These are phyloP conservation scores for Nakaseomyces delphensis DNA, from an alignment of 1,139 yeast genomes.

Conservation along the genomic window DNA sequence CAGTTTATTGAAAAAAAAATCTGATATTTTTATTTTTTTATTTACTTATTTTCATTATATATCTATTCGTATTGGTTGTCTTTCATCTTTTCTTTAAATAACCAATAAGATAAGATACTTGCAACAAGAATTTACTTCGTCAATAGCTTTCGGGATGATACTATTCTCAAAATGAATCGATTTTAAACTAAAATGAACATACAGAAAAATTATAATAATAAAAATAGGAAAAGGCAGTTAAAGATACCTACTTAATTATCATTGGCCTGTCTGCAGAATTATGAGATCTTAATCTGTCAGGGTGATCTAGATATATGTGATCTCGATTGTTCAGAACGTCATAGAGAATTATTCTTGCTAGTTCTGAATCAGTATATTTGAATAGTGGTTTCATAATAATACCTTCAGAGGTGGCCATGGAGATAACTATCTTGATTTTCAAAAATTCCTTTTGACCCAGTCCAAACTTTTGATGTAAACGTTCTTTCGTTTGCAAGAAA, in stretches of 20 bases:
- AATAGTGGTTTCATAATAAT: conserved; percentile 43
- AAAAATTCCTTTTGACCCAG: conserved; percentile 72
- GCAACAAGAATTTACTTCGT: too few relatives aligned
- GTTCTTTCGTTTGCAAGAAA: conserved; percentile 52
- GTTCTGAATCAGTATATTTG: conserved; percentile 31
- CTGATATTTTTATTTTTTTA: too few relatives aligned
- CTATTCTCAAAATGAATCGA: too few relatives aligned
- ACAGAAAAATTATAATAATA: too few relatives aligned
- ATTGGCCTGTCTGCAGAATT: conserved; percentile 32
- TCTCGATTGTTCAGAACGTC: conserved; percentile 46
- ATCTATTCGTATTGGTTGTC: too few relatives aligned
- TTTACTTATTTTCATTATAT: too few relatives aligned
- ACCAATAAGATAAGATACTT: too few relatives aligned
- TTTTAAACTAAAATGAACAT: too few relatives aligned
- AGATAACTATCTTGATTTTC: conserved; percentile 51
- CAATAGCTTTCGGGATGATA: too few relatives aligned
- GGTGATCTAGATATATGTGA: conserved; percentile 73
- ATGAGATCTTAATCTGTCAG: conserved; percentile 49
- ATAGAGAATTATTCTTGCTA: conserved; percentile 44
- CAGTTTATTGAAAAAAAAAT: too few relatives aligned
- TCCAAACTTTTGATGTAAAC: conserved; percentile 64
- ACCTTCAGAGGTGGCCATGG: conserved; percentile 23
- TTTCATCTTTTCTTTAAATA: too few relatives aligned
- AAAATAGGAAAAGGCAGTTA: too few relatives aligned
- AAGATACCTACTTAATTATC: conserved; percentile 23